Percentiles rank a stretch among this genome's conserved stretches.
Evolutionary conservation across 2,329 filamentous ascomycete species (phyloP).

Genomic region (Balansia obtecta): DNA sequence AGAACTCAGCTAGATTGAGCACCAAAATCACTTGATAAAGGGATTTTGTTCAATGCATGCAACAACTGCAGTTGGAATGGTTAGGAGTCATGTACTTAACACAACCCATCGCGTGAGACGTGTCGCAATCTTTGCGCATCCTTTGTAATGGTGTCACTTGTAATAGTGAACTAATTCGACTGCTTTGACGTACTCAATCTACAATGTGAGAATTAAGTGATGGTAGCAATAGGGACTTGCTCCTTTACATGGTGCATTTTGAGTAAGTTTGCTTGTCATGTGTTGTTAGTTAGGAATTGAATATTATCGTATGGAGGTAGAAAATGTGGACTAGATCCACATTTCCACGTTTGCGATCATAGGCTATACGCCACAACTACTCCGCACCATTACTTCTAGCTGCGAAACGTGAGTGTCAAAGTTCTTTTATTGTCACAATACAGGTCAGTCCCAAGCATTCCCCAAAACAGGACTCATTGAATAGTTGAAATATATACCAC

Average conservation of each 20-base stretch:
- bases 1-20: too few relatives aligned
- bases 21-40: not conserved
- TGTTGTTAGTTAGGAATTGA: not conserved
- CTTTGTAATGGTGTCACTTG: slow-evolving; percentile 1
- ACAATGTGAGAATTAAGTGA: not conserved
- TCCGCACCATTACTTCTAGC: too few relatives aligned
- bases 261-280: not conserved
- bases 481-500: too few relatives aligned
- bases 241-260: too few relatives aligned
- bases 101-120: not conserved
- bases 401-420: too few relatives aligned
- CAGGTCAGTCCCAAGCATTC: not conserved
- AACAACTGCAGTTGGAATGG: not conserved
- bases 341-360: not conserved
- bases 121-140: not conserved
- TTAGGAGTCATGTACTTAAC: slow-evolving; percentile 1
- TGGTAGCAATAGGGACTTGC: not conserved
- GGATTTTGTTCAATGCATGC: not conserved
- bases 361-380: too few relatives aligned
- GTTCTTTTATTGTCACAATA: not conserved
- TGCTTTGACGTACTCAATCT: not conserved
- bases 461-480: too few relatives aligned
- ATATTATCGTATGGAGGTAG: too few relatives aligned
- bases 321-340: not conserved
- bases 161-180: slow-evolving; percentile 1